Evolutionary conservation across 2,329 filamentous ascomycete genomes (phyloP).

Genomic region (Raffaelea arxii): DNA sequence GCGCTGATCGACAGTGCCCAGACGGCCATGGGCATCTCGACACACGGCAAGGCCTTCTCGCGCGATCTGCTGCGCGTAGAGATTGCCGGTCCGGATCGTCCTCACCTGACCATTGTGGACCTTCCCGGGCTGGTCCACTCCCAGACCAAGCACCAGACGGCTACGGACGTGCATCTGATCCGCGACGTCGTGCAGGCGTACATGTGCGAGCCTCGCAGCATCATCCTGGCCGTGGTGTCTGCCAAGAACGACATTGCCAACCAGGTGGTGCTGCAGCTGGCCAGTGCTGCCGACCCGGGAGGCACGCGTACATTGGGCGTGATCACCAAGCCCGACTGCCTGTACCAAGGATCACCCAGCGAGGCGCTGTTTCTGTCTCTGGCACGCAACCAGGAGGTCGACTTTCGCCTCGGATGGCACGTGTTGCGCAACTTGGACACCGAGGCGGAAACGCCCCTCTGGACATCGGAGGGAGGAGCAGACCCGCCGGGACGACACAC

Average conservation of each 20-base stretch:
- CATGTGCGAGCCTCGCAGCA: constrained; percentile 44
- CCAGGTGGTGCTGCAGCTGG: constrained; percentile 44
- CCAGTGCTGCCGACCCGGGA: constrained; percentile 25
- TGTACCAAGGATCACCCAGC: constrained; percentile 25
- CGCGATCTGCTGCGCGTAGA: constrained; percentile 38
- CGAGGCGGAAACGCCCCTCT: constrained; percentile 21
- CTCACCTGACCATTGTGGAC: constrained; percentile 49
- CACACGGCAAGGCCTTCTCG: constrained; percentile 25
- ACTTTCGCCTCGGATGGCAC: constrained; percentile 43
- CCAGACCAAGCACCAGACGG: constrained; percentile 35
- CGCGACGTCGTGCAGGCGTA: constrained; percentile 40
- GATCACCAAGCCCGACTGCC: constrained; percentile 46
- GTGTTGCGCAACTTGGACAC: constrained; percentile 37
- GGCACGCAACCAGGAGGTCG: constrained; percentile 33
- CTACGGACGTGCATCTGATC: constrained; percentile 33
- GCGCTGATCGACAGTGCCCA: constrained; percentile 29
- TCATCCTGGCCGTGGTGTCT: constrained; percentile 50
- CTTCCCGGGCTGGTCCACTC: constrained; percentile 46
- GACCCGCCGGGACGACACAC: constrained; percentile 32
- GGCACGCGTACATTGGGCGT: constrained; percentile 41
- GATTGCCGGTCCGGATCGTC: constrained; percentile 34
- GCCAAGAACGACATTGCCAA: constrained; percentile 48
- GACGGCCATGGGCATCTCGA: constrained; percentile 36
- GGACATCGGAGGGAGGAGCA: no score
- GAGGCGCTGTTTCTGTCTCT: constrained; percentile 30